A percentile compares a stretch with the other conserved stretches of the same genome.
Conservation (phyloP, 345 rosid genomes). For the Atalantia buxifolia region DNA sequence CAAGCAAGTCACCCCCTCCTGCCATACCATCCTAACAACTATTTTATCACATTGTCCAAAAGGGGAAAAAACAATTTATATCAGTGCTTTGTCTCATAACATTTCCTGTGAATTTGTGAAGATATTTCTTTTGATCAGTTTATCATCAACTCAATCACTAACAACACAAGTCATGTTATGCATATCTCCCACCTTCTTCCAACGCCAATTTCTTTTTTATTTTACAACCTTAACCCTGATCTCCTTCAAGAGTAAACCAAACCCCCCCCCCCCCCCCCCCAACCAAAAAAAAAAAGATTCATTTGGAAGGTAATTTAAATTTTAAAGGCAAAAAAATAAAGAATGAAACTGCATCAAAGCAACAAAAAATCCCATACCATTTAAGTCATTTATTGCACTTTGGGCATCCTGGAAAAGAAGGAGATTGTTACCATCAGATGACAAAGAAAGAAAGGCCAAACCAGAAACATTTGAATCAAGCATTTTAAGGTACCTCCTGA, state of each 20-base stretch:
- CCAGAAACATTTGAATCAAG: neutral
- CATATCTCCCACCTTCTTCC: neutral
- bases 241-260: neutral
- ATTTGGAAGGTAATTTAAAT: neutral
- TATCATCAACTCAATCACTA: neutral
- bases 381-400: conserved; percentile 89
- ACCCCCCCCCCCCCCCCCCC: too few relatives aligned
- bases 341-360: neutral
- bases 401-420: conserved; percentile 77
- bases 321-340: neutral
- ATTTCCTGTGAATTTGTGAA: too few relatives aligned
- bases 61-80: neutral
- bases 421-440: neutral
- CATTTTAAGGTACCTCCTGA: conserved; percentile 58
- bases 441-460: neutral
- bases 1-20: neutral
- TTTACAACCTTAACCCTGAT: neutral
- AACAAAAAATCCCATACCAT: conserved; percentile 46
- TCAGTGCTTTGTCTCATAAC: neutral
- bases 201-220: neutral
- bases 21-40: neutral
- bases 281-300: neutral
- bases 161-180: neutral
- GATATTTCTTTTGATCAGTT: too few relatives aligned
- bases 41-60: neutral